Evolutionary conservation across 2,329 filamentous ascomycete species (phyloP).

Genomic region (Xylaria digitata): DNA sequence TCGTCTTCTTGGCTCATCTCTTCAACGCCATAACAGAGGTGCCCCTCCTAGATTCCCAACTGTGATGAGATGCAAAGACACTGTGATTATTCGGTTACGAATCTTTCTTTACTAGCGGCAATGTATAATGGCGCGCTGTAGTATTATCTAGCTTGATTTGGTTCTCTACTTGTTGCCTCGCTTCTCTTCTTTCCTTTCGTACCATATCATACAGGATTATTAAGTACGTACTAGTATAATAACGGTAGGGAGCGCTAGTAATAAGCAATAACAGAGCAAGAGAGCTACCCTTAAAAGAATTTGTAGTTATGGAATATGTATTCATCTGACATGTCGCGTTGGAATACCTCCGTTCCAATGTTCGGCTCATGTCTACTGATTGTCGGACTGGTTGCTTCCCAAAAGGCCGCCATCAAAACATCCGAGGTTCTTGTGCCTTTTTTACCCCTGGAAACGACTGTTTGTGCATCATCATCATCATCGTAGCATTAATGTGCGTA

Average conservation of each 20-base stretch:
- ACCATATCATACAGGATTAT: slow-evolving; percentile 24
- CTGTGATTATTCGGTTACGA: no score
- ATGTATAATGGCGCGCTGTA: neutral
- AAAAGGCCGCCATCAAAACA: slow-evolving; percentile 16
- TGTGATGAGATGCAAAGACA: no score
- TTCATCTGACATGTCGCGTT: neutral
- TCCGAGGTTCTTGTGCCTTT: neutral
- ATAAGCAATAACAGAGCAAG: slow-evolving; percentile 10
- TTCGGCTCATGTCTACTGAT: neutral
- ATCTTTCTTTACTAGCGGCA: neutral
- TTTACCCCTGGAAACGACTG: neutral
- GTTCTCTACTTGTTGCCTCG: neutral
- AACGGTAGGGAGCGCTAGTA: slow-evolving; percentile 3
- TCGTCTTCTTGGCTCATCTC: neutral
- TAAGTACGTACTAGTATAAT: slow-evolving; percentile 17
- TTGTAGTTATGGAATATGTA: neutral
- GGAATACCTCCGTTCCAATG: neutral
- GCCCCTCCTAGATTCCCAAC: no score
- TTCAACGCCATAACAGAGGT: no score
- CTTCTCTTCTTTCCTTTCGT: neutral
- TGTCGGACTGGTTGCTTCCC: neutral
- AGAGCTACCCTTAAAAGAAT: neutral
- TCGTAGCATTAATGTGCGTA: neutral
- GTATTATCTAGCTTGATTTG: neutral
- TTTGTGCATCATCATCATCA: neutral